These are phyloP conservation scores for Diaporthe sp. DNA, from an alignment of 2,329 filamentous ascomycete species.

Conservation along the genomic window DNA sequence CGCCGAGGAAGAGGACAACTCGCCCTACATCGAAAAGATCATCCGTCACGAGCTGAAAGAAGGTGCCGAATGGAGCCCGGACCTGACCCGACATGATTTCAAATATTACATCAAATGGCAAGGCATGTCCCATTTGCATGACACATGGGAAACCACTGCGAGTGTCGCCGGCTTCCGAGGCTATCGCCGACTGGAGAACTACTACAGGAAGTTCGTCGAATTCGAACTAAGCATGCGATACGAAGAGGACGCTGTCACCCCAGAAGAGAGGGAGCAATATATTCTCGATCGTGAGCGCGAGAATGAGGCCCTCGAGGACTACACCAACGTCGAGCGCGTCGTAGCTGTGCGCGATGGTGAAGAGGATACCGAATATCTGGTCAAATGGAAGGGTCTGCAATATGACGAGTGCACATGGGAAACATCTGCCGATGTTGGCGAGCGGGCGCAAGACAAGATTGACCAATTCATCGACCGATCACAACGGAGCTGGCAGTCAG, in stretches of 20 bases:
- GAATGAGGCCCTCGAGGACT: conserved; percentile 88
- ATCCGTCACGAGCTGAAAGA: conserved; percentile 86
- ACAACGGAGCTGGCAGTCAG: conserved; percentile 82
- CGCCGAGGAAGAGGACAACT: conserved; percentile 77
- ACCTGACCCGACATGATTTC: conserved; percentile 78
- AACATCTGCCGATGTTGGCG: conserved; percentile 76
- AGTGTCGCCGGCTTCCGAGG: conserved; percentile 82
- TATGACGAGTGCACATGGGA: conserved; percentile 99
- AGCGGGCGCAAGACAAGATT: conserved; percentile 87
- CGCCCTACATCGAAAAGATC: conserved; percentile 89
- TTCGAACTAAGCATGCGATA: conserved; percentile 82
- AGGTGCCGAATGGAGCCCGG: conserved; percentile 67
- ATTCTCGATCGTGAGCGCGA: conserved; percentile 94
- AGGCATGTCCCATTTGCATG: conserved; percentile 92
- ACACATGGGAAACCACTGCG: conserved; percentile 90
- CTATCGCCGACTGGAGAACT: conserved; percentile 92
- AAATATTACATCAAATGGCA: conserved; percentile 98
- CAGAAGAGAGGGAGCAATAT: conserved; percentile 92
- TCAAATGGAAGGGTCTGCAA: conserved; percentile 96
- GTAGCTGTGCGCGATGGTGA: conserved; percentile 86
- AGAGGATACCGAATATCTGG: conserved; percentile 85
- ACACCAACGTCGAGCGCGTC: conserved; percentile 91
- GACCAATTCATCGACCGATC: conserved; percentile 90
- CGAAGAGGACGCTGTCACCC: conserved; percentile 78
- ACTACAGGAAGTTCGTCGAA: conserved; percentile 85